Base-by-base conservation (phyloP, 164 flowering plant species). In the Brasenia schreberi region DNA sequence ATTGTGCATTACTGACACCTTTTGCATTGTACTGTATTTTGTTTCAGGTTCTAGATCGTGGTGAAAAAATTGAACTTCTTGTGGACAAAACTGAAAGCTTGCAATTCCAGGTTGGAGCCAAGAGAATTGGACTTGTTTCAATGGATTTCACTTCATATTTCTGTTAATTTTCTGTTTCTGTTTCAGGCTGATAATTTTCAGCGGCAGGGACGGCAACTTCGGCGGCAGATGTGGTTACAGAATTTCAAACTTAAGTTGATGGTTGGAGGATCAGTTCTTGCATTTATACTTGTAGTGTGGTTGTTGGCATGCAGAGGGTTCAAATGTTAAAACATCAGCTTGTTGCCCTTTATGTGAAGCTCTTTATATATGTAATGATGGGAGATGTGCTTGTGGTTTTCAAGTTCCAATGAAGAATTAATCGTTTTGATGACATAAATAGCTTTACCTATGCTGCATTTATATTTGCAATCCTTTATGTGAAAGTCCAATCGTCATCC, bases 31-130 rank as follows among this genome's bases (percentile, higher is more conserved):
- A 33, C 39, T 33, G 39, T 33, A 4, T 33, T 33, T 23, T 33
- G 39, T 33, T 33, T 56, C 67, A 94, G 99, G 97, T 94, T 67
- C 75, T 94, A 82, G 99, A 94, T 67, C 90, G 99, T 68, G 99
- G 97, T 9, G 99, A 94, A 79, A 87, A 77, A 66, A 91, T 94
- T 67, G 99, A 94, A 71, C 89, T 91, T 66, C 80, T 94, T 77
- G 99, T 94, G 19, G 99, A 94, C 71, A 94, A 91, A 80, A 84
- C 97, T n/a, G 97, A 94, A 69, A 89, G 82, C 71, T 86, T 94
- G 66, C 99, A 91, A 79, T 91, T 91, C 73, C 99, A 91, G 96
- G 99, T 91, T 77, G 16, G n/a, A 2, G 4, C 39, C 39, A 33
- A 33, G 39, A 33, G 39, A 4, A 33, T 33, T 4, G 0, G 4